Base-by-base conservation (phyloP, 106 monocot species). In the Acorus calamus region DNA sequence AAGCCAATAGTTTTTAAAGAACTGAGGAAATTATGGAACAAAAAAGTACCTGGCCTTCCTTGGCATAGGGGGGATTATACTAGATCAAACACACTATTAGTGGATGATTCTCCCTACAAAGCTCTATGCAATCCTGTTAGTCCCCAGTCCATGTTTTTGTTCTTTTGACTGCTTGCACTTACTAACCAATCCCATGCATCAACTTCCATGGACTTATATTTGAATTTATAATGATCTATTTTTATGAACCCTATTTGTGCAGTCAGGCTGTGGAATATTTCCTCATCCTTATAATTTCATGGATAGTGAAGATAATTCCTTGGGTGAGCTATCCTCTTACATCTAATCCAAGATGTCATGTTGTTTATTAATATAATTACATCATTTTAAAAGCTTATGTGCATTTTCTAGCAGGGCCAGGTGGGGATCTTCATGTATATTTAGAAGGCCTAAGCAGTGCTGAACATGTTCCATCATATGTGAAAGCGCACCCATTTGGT, bases 71-170 rank as follows among this genome's bases (percentile, higher is more conserved):
- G 91, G 47, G 74, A 79, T 43, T 98, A 75, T 42, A 79, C 83
- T 12, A 67, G 78, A 55, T 81, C 87, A 62, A 98, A 92, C 69
- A 92, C 98, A 2, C 73, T 98, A 12, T 75, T 98, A 44, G 76
- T 98, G 42, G 92, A 98, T 71, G 98, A 98, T 81, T 98, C 98
- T 77, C 91, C 98, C 44, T 98, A 92, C 70, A 98, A 98, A 64
- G 87, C 91, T 55, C 69, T 98, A n/a, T 75, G 83, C 73, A 98
- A 98, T 60, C 96, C 96, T 14, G 96, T 98, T 28, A 28, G 28
- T 28, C 28, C 28, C 28, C 1, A 28, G 28, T 28, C 28, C 28
- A 28, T 28, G 28, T 28, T 28, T 28, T 28, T 28, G 28, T 28
- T 28, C 28, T 52, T 52, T 7, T 44, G 57, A 44, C n/a, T 46